A percentile compares a stretch with the other conserved stretches of the same genome.
Evolutionary conservation across 2,329 filamentous ascomycete genomes (phyloP).

Genomic region (Hypoxylon sp.): DNA sequence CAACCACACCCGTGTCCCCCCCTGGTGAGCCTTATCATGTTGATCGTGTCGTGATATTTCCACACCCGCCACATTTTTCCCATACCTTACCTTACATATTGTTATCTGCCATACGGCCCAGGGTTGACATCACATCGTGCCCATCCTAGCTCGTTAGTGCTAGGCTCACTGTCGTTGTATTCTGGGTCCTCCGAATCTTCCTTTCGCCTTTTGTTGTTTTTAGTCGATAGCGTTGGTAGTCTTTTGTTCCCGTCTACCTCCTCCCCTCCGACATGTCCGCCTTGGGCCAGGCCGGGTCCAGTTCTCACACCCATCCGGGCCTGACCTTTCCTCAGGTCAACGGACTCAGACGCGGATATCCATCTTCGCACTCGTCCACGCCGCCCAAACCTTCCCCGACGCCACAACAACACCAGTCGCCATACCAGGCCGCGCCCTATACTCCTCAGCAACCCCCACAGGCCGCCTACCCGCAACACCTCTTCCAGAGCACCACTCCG

Average conservation of each 20-base stretch:
- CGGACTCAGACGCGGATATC: conserved; percentile 65
- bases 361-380: conserved; percentile 65
- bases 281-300: conserved; percentile 66
- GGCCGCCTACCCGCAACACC: conserved; percentile 66
- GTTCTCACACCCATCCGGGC: conserved; percentile 64
- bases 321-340: conserved; percentile 67
- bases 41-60: conserved; percentile 55
- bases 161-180: conserved; percentile 44
- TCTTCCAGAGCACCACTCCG: conserved; percentile 65
- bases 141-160: conserved; percentile 47
- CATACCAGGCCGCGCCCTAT: conserved; percentile 70
- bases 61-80: conserved; percentile 52
- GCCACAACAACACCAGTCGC: conserved; percentile 67
- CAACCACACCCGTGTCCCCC: conserved; percentile 50
- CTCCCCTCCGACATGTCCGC: conserved; percentile 60
- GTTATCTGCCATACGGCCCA: conserved; percentile 52
- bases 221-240: conserved; percentile 38
- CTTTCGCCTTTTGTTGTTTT: conserved; percentile 41
- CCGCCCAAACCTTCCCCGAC: conserved; percentile 70
- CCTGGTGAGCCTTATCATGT: conserved; percentile 46
- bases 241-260: conserved; percentile 36
- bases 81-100: conserved; percentile 40
- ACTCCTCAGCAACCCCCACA: conserved; percentile 66
- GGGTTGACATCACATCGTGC: conserved; percentile 54
- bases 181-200: conserved; percentile 46